phyloP scores from a whole-genome alignment of 2,329 filamentous ascomycete species.

The Sordariomycetes sp. region DNA sequence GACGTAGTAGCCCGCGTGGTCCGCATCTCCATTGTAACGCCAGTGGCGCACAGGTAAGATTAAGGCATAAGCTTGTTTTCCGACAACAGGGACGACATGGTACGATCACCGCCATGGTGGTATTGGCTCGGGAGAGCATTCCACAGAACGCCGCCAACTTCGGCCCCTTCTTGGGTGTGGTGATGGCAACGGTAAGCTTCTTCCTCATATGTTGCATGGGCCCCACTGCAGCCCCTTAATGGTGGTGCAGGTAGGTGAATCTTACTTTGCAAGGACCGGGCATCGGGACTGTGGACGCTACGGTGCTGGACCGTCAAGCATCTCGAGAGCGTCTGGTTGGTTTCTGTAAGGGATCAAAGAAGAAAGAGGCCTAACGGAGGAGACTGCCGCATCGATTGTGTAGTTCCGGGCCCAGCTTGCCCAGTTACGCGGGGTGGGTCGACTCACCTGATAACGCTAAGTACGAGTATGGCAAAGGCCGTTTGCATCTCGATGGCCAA shows the following conservation, averaged over 20 bases:
- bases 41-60: background rate
- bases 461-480: too few relatives aligned
- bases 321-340: too few relatives aligned
- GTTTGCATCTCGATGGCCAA: too few relatives aligned
- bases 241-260: background rate
- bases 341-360: too few relatives aligned
- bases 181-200: background rate
- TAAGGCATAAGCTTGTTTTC: background rate
- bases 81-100: too few relatives aligned
- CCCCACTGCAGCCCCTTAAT: background rate
- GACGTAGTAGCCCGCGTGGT: too few relatives aligned
- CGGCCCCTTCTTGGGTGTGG: background rate
- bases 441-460: too few relatives aligned
- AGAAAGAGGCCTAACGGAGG: too few relatives aligned
- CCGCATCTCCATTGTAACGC: background rate
- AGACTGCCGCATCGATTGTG: too few relatives aligned
- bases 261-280: background rate
- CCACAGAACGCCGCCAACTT: background rate
- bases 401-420: too few relatives aligned
- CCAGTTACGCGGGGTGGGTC: too few relatives aligned
- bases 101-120: background rate
- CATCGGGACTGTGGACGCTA: background rate
- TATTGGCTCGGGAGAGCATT: background rate
- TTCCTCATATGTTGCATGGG: background rate
- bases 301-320: too few relatives aligned